Base-by-base conservation (phyloP, 2,329 filamentous ascomycete genomes). In the Lasiodiplodia hormozganensis region DNA sequence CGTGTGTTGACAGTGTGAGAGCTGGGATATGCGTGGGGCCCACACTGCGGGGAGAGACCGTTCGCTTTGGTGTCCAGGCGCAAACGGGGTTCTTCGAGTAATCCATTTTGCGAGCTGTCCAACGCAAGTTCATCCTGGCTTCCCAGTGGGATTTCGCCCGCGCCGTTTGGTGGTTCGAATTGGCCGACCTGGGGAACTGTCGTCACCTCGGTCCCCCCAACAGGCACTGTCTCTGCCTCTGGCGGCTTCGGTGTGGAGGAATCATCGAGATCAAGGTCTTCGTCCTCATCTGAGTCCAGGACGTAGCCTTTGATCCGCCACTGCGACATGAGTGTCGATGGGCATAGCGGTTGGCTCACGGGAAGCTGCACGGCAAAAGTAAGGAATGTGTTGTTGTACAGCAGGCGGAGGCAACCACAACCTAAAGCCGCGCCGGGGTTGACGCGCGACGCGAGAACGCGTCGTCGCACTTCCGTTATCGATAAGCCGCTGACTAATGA, bases 201-300 rank as follows among this genome's bases (percentile, higher is more conserved):
- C 14, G 18, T 14, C 43, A 21, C 31, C 10, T 38, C 31, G 21
- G 47, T 6, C 3, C 14, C 16, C 25, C 18, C 31, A 51, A 38
- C n/a, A 31, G 28, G 7, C 3, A 47, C 5, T 38, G 60, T 38
- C 7, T 31, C 18, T 38, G 47, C 8, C 43, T 38, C 60, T 21
- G 18, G 47, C 12, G n/a, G 47, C 14, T 52, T 51, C 6, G 47
- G 18, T 18, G 28, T 31, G 28, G 21, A 52, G 43, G 47, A 21
- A 16, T 49, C 57, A n/a, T 52, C 31, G 18, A 64, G 60, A 16
- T 60, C 65, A 23, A 71, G 62, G 65, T 78, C 76, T 57, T 83
- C 82, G 62, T 85, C 83, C 68, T 84, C 83, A 78, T 85, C 83
- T 69, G 83, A 85, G 75, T 85, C 83, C 76, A 78, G 79, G 71